A percentile compares a stretch with the other conserved stretches of the same genome.
These are phyloP conservation scores for Diddensiella transvaalensis DNA, from an alignment of 805 yeast genomes.

Conservation along the genomic window DNA sequence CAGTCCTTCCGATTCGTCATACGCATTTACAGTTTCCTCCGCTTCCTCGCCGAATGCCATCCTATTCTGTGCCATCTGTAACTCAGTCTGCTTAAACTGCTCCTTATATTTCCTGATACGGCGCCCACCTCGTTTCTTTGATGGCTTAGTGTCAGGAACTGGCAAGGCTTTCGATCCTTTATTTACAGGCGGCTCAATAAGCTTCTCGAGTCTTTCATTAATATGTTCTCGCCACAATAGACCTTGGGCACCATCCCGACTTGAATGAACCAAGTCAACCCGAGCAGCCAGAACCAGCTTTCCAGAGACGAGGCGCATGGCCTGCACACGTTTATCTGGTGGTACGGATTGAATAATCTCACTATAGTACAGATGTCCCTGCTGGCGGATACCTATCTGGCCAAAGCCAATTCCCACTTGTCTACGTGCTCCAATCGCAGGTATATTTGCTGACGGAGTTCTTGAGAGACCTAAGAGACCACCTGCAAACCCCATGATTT, in stretches of 20 bases:
- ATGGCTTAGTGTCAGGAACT: constrained; percentile 67
- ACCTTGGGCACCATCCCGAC: constrained; percentile 54
- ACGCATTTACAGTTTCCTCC: constrained; percentile 64
- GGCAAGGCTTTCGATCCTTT: constrained; percentile 62
- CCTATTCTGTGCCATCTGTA: constrained; percentile 78
- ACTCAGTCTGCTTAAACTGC: constrained; percentile 73
- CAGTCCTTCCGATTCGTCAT: constrained; percentile 53
- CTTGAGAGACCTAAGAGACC: constrained; percentile 61
- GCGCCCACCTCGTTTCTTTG: constrained; percentile 84
- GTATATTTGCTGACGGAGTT: constrained; percentile 79
- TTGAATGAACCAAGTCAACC: constrained; percentile 54
- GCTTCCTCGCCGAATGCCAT: constrained; percentile 80
- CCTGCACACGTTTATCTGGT: constrained; percentile 57
- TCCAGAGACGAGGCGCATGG: constrained; percentile 73
- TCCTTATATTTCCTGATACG: constrained; percentile 76
- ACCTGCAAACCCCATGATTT: constrained; percentile 63
- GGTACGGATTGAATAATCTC: constrained; percentile 59
- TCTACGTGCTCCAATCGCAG: constrained; percentile 63
- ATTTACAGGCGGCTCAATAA: constrained; percentile 73
- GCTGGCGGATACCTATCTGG: constrained; percentile 48
- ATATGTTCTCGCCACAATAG: constrained; percentile 57
- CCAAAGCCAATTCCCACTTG: constrained; percentile 39
- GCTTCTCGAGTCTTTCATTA: constrained; percentile 58
- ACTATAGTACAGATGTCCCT: constrained; percentile 64
- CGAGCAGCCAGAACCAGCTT: constrained; percentile 81